These are phyloP conservation scores for Phytopythium ostracodes DNA, from an alignment of 352 stramenopile species.

Conservation along the genomic window DNA sequence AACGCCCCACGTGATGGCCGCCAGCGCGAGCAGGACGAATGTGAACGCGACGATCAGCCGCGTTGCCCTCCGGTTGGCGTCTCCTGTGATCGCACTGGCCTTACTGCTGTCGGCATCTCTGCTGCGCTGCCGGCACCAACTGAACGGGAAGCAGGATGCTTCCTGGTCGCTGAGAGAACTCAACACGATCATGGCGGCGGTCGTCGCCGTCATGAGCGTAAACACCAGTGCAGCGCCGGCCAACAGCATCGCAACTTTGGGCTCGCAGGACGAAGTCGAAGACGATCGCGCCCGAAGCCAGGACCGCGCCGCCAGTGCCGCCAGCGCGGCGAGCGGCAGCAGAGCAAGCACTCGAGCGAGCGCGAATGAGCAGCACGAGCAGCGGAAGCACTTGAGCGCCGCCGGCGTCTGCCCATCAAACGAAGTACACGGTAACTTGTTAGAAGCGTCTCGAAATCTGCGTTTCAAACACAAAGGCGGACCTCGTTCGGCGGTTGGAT, in stretches of 20 bases:
- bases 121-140: neutral
- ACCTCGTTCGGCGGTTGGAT: neutral
- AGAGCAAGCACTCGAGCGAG: slow-evolving; percentile 30
- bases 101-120: too few relatives aligned
- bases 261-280: slow-evolving; percentile 1
- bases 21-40: slow-evolving; percentile 11
- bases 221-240: slow-evolving; percentile 19
- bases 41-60: neutral
- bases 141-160: neutral
- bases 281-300: slow-evolving; percentile 20
- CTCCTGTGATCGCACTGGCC: too few relatives aligned
- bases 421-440: neutral
- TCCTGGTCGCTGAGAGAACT: slow-evolving; percentile 5
- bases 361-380: slow-evolving; percentile 45
- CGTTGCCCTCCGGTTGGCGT: neutral
- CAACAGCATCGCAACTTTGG: slow-evolving; percentile 19
- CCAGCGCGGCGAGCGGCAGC: slow-evolving; percentile 20
- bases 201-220: slow-evolving; percentile 16
- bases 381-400: slow-evolving; percentile 43
- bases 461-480: neutral
- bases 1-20: slow-evolving; percentile 19
- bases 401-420: slow-evolving; percentile 16
- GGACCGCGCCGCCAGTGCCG: slow-evolving; percentile 15
- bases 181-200: slow-evolving; percentile 8
- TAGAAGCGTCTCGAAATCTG: neutral